phyloP scores from a whole-genome alignment of 345 rosid species.

The Corymbia maculata region DNA sequence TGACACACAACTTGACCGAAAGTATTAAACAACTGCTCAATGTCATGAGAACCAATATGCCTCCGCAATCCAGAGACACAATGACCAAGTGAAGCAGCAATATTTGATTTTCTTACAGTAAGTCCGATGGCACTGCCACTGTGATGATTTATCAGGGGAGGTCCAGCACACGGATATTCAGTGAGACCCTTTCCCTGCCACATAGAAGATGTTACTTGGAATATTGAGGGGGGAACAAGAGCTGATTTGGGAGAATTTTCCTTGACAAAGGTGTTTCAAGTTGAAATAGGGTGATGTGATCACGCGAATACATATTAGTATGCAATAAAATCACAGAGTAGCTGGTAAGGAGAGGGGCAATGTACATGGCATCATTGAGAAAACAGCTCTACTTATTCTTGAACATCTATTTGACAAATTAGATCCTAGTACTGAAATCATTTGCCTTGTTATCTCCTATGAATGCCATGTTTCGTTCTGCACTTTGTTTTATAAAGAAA shows the following conservation, averaged over 20 bases:
- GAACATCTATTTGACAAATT: background rate
- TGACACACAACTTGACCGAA: conserved; percentile 64
- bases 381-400: background rate
- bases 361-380: background rate
- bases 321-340: background rate
- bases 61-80: conserved; percentile 36
- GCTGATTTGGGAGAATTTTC: background rate
- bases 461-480: background rate
- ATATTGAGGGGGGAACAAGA: background rate
- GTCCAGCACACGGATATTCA: conserved; percentile 46
- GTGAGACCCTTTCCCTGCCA: conserved; percentile 55
- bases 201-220: background rate
- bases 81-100: conserved; percentile 54
- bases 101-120: conserved; percentile 46
- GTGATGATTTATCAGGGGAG: conserved; percentile 53
- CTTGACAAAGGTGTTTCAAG: background rate
- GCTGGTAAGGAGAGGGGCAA: background rate
- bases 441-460: background rate
- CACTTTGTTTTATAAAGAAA: background rate
- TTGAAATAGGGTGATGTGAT: background rate
- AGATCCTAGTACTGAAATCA: background rate
- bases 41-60: conserved; percentile 12
- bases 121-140: conserved; percentile 58
- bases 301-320: background rate
- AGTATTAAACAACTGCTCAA: conserved; percentile 37